Base-by-base conservation (phyloP, 805 yeast genomes). In the Wickerhamomyces strasburgensis region DNA sequence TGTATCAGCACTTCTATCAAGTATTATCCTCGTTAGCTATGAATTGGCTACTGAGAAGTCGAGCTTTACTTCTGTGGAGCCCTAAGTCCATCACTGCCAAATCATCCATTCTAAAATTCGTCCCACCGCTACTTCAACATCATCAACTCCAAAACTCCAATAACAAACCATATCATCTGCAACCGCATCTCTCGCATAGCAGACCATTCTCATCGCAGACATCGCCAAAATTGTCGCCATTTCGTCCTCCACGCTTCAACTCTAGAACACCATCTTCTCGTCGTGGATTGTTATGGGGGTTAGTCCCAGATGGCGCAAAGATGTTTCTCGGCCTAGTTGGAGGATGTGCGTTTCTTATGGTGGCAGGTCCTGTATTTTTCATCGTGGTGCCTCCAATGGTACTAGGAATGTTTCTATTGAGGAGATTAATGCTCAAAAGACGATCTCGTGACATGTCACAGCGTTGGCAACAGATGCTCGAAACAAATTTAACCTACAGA, bases 351-450 rank as follows among this genome's bases (percentile, higher is more conserved):
- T 27, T 36, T 8, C 28, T 44, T 15, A 41, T 44, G 43, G 24
- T 44, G 5, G 6, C 41, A 7, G 48, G 48, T 3, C 57, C 58
- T 1, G 17, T 54, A 21, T 33, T 54, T 26, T 45, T 54, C 27
- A 42, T 52, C 15, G 40, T 49, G 1, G 35, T 46, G 1, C 58
- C 58, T 3, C 57, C 57, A 1, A 25, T 54, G 33, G 24, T 49
- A 14, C 27, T 51, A 18, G 53, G 51, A 29, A 49, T 48, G 7
- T 40, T 40, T 24, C 32, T 54, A 13, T 3, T 47, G 7, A 24
- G 37, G 4, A 46, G 37, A 18, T 27, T 39, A 17, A 27, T 25
- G 9, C 14, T 34, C 13, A 42, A 42, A 24, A 46, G 35, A 14
- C 31, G 49, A 24, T 27, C 33, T 2, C 21, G 19, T 3, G 52